phyloP scores from a whole-genome alignment of 805 yeast genomes.

The Teunomyces aglyptinius region DNA sequence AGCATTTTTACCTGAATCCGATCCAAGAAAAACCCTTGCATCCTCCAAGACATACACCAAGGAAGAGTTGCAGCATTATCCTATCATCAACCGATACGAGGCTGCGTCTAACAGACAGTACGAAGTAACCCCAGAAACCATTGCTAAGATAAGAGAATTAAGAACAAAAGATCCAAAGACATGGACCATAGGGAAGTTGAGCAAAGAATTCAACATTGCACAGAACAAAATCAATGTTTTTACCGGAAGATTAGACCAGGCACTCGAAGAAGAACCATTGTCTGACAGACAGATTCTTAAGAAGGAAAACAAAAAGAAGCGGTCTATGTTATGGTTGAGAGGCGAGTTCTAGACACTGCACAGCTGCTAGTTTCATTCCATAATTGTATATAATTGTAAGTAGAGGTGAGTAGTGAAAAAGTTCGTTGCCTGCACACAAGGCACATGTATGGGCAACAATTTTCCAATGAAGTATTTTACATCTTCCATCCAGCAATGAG shows the following conservation, averaged over 20 bases:
- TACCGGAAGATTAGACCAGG: conserved; percentile 35
- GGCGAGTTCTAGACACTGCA: conserved; percentile 38
- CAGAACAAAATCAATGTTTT: conserved; percentile 34
- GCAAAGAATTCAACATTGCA: conserved; percentile 57
- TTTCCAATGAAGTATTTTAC: too few species aligned
- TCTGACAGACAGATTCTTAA: conserved; percentile 42
- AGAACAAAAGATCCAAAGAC: conserved; percentile 56
- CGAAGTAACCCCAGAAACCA: conserved; percentile 56
- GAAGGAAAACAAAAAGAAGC: conserved; percentile 54
- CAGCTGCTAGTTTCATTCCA: neutral
- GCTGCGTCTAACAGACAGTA: conserved; percentile 43
- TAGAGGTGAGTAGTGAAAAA: neutral
- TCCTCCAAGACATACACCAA: conserved; percentile 30
- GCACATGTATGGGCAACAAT: too few species aligned
- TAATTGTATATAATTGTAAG: conserved; percentile 4
- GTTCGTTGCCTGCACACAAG: neutral
- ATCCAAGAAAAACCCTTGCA: conserved; percentile 50
- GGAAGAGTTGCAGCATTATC: conserved; percentile 37
- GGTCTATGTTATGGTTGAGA: conserved; percentile 64
- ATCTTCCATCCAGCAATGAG: conserved; percentile 6
- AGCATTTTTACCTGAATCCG: conserved; percentile 62
- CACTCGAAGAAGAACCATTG: conserved; percentile 41
- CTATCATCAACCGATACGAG: conserved; percentile 37
- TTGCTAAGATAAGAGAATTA: conserved; percentile 54
- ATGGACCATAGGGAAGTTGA: conserved; percentile 64